Base-by-base conservation (phyloP, 225 moss, liverwort and hornwort genomes). In the Pseudoscleropodium purum region DNA sequence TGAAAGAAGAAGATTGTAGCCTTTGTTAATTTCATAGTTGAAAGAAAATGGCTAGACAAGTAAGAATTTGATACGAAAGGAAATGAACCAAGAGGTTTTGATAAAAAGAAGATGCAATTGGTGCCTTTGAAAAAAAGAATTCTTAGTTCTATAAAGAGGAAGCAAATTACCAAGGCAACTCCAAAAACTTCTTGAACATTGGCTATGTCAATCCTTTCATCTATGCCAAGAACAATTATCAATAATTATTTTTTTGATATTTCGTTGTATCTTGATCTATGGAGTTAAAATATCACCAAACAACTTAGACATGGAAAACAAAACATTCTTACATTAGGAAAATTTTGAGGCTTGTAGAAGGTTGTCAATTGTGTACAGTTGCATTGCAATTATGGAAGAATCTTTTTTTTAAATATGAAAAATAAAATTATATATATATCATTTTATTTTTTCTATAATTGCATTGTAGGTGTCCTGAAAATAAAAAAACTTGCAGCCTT, bases 161-260 rank as follows among this genome's bases (percentile, higher is more conserved):
- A 5, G 27, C 23, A 73, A 43, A n/a, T 43, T 43, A 27, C 1
- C 0, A 2, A 0, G 6, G 1, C 9, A 73, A 2, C 5, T 73
- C 15, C 3, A 27, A 9, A n/a, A 73, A 15, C 15, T 41, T 72
- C 3, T 8, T 5, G 1, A 41, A 5, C 0, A 4, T 2, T 30
- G 6, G 1, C 20, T 49, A 19, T 5, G 31, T 12, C 7, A 49
- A 75, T 75, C 75, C 1, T 19, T 75, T 19, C 51, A 49, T 19
- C 49, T 33, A 33, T 75, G 7, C 19, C 12, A 6, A 31, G 12
- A 30, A 6, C 0, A 11, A 0, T 31, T 4, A 75, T 75, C 2
- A 18, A 45, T 18, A 45, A 4, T n/a, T n/a, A 7, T 37, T 19
- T 37, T 37, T 11, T 19, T 10, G 0, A 24, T n/a, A n/a, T n/a